Conservation (phyloP, 2,329 filamentous ascomycete species). For the Hirsutella minnesotensis region DNA sequence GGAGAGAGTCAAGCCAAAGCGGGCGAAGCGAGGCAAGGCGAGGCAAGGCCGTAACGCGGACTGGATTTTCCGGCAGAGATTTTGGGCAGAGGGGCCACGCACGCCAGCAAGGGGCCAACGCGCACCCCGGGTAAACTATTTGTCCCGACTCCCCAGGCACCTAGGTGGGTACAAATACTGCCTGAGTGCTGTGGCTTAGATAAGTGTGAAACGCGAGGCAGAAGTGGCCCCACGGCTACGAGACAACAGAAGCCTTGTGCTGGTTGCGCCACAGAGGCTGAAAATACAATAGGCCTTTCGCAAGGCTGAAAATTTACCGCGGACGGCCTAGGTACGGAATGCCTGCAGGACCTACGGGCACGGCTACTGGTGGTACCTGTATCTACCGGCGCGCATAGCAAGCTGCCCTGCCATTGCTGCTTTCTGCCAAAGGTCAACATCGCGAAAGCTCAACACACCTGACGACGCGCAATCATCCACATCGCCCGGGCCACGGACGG, state of each 20-base stretch:
- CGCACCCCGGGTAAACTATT: neutral
- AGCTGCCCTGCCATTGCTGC: neutral
- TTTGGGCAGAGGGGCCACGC: neutral
- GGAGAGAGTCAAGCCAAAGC: slow-evolving; percentile 7
- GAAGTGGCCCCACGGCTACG: too few species aligned
- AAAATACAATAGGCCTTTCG: slow-evolving; percentile 1
- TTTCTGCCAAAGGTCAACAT: neutral
- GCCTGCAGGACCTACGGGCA: too few species aligned
- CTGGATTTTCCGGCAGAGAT: slow-evolving; percentile 8
- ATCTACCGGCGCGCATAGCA: too few species aligned
- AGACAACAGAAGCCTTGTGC: too few species aligned
- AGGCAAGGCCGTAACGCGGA: slow-evolving; percentile 2
- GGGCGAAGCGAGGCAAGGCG: neutral
- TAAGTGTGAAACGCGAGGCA: too few species aligned
- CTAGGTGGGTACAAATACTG: too few species aligned
- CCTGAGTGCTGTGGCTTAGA: too few species aligned
- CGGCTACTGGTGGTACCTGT: too few species aligned
- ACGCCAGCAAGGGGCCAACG: neutral
- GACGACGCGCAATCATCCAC: neutral
- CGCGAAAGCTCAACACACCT: neutral
- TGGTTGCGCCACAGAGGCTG: too few species aligned
- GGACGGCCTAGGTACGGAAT: too few species aligned
- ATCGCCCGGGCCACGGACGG: neutral
- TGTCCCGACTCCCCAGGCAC: neutral
- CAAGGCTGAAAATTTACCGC: slow-evolving; percentile 12